These are phyloP conservation scores for Pseudogymnoascus sp. DNA, from an alignment of 2,329 filamentous ascomycete species.

Conservation along the genomic window DNA sequence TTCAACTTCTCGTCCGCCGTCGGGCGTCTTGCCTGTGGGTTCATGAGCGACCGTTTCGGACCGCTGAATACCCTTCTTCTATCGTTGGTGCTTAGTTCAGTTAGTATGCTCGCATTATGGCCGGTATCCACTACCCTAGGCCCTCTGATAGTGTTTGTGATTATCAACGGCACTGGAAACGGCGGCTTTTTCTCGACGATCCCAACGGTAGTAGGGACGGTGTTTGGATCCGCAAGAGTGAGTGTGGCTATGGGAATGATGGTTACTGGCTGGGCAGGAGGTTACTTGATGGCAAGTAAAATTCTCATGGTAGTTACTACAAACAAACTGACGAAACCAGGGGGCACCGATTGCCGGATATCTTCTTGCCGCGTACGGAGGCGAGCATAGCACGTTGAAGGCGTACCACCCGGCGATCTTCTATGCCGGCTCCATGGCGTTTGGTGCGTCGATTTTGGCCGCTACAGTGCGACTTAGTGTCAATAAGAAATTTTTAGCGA, in stretches of 20 bases:
- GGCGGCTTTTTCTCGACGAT: constrained; percentile 57
- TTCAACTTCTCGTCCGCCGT: constrained; percentile 54
- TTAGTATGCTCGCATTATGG: constrained; percentile 55
- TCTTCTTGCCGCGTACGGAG: constrained; percentile 46
- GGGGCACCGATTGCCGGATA: constrained; percentile 53
- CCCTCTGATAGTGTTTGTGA: constrained; percentile 46
- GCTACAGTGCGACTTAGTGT: constrained; percentile 36
- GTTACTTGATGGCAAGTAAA: constrained; percentile 47
- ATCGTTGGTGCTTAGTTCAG: constrained; percentile 41
- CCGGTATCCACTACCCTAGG: constrained; percentile 46
- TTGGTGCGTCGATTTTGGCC: constrained; percentile 37
- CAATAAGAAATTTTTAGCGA: constrained; percentile 30
- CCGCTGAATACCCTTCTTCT: constrained; percentile 46
- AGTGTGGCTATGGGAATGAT: constrained; percentile 53
- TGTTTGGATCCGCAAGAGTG: constrained; percentile 47
- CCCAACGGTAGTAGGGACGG: constrained; percentile 52
- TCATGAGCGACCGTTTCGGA: constrained; percentile 45
- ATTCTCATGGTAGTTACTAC: background rate
- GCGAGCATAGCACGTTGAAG: constrained; percentile 37
- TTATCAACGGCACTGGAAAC: constrained; percentile 52
- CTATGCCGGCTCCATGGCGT: constrained; percentile 47
- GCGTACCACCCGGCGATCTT: constrained; percentile 54
- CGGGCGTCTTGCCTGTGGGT: constrained; percentile 46
- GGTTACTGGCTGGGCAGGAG: constrained; percentile 50
- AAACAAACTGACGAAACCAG: constrained; percentile 20